Evolutionary conservation across 2,329 filamentous ascomycete species (phyloP).

Genomic region (Microthyrium microscopicum): DNA sequence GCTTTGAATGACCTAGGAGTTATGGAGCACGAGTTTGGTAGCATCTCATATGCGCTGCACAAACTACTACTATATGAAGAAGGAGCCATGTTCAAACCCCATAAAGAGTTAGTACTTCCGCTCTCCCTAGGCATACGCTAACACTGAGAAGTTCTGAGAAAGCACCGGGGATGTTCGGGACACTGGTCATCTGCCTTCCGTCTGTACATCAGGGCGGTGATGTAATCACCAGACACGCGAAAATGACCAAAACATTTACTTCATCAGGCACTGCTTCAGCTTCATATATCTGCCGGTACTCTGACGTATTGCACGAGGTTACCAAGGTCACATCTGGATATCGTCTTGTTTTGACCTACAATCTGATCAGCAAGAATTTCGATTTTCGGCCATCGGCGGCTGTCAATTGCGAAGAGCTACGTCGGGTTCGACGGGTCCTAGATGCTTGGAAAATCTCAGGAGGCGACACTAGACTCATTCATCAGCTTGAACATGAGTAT

Average conservation of each 20-base stretch:
- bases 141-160: no score
- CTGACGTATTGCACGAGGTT: constrained; percentile 33
- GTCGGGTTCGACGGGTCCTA: neutral
- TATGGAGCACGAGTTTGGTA: neutral
- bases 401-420: neutral
- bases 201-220: constrained; percentile 11
- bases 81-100: constrained; percentile 13
- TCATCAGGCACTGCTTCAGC: constrained; percentile 17
- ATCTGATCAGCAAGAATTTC: constrained; percentile 22
- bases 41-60: constrained; percentile 12
- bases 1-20: constrained; percentile 10
- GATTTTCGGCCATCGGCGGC: no score
- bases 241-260: constrained; percentile 14
- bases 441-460: constrained; percentile 6
- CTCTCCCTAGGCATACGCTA: no score
- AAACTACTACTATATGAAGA: constrained; percentile 13
- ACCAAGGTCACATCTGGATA: constrained; percentile 17
- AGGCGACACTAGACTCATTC: constrained; percentile 9
- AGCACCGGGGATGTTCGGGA: constrained; percentile 12
- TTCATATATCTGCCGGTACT: constrained; percentile 26
- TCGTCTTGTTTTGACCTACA: constrained; percentile 36
- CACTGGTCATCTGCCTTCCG: constrained; percentile 12
- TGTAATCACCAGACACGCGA: constrained; percentile 8
- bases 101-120: constrained; percentile 10
- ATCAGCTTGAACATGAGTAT: constrained; percentile 16